A percentile compares a stretch with the other conserved stretches of the same genome.
Conservation (phyloP, 2,329 filamentous ascomycete species). For the Sclerotinia sclerotiorum region DNA sequence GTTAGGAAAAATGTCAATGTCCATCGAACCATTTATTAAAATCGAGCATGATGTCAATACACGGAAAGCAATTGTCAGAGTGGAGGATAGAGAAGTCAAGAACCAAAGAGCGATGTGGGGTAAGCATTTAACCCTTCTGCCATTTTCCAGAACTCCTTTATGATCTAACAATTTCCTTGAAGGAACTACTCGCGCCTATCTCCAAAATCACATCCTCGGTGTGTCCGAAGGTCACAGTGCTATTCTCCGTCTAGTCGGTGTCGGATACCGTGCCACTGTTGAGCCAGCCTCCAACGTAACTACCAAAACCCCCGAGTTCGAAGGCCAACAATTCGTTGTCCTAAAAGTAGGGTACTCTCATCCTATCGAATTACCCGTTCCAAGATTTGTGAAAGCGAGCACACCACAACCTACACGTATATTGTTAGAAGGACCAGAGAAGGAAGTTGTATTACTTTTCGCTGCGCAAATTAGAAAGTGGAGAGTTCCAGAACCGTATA, state of each 20-base stretch:
- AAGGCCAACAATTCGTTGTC: constrained; percentile 83
- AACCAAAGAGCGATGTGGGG: constrained; percentile 96
- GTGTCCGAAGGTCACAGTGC: constrained; percentile 96
- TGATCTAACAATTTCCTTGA: constrained; percentile 7
- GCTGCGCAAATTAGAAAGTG: constrained; percentile 85
- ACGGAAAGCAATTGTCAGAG: constrained; percentile 64
- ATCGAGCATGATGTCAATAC: constrained; percentile 65
- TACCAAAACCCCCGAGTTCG: constrained; percentile 65
- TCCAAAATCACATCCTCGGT: constrained; percentile 87
- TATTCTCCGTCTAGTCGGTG: constrained; percentile 87
- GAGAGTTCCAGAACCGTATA: constrained; percentile 94
- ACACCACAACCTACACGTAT: constrained; percentile 90
- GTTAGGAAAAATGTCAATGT: constrained; percentile 72
- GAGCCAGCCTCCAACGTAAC: constrained; percentile 64
- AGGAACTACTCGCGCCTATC: constrained; percentile 88
- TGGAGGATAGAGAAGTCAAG: constrained; percentile 66
- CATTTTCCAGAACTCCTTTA: background rate
- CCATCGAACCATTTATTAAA: constrained; percentile 75
- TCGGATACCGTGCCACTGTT: constrained; percentile 89
- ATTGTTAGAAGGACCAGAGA: constrained; percentile 82
- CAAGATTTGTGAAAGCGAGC: constrained; percentile 78
- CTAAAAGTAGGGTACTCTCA: constrained; percentile 97
- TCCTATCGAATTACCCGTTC: constrained; percentile 85
- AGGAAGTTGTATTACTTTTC: constrained; percentile 85
- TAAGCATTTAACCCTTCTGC: constrained; percentile 42